Evolutionary conservation across 257 asterid genomes (phyloP), one percentile per base, ranked within the genome.

Genomic region (Petunia axillaris): DNA sequence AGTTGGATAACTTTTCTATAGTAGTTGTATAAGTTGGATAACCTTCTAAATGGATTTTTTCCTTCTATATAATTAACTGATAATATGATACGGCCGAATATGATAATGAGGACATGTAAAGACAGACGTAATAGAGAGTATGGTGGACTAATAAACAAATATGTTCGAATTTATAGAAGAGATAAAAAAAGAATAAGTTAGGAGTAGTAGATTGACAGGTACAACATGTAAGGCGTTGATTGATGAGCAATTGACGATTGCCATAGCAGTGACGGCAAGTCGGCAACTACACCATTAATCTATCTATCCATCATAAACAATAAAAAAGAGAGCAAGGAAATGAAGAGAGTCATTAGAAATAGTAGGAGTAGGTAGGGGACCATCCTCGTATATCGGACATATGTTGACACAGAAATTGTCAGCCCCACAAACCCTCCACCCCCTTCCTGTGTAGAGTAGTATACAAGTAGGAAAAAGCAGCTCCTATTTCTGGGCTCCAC

Each of bases 241-340:
- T 50, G 78, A 73, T 73, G 78, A 73, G 25, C 4, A 64, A 76
- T 78, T 52, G 55, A 79, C 52, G 64, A 83, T 77, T 81, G 87
- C 71, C 83, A 78, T 79, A 44, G 79, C n/a, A 79, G 80, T 65
- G 85, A 82, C 83, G 87, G 87, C 85, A 82, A 57, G 85, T 79
- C 83, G 87, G 87, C 85, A 82, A 57, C 62, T 50, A 36, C 7
- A 50, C 35, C 77, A 38, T 39, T 70, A 44, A 71, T 71, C 14
- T 0, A 41, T 36, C 3, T 8, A 0, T 62, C 3, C 3, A 8
- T 68, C 16, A 35, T n/a, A 41, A 64, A 11, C 3, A 35, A 13
- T 48, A 43, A 3, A 0, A 10, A n/a, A 40, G 6, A 39, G 8
- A 67, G 25, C 25, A 25, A 25, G 25, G 25, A 25, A 25, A 25